These are phyloP conservation scores for Paracamarosporium sp. DNA, from an alignment of 2,329 filamentous ascomycete species.

Conservation along the genomic window DNA sequence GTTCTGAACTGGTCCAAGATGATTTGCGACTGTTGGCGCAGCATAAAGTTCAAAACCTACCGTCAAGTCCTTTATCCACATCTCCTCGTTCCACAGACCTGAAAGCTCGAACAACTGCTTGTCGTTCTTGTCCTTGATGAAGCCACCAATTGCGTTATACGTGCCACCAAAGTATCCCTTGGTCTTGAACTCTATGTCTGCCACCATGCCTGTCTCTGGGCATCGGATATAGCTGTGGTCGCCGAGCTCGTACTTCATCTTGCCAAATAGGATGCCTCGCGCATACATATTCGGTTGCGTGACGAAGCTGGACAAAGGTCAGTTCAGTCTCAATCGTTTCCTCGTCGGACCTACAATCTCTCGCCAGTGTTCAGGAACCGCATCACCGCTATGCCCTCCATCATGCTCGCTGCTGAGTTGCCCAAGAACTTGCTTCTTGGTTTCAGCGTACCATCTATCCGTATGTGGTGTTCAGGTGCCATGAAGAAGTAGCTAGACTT, in stretches of 20 bases:
- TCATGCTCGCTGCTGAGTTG: constrained; percentile 96
- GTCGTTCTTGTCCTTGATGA: constrained; percentile 85
- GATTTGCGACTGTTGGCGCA: not conserved
- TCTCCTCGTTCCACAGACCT: constrained; percentile 92
- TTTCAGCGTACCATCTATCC: constrained; percentile 94
- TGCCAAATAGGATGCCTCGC: constrained; percentile 93
- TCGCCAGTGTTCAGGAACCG: constrained; percentile 85
- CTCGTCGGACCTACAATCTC: constrained; percentile 73
- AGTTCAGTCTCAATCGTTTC: constrained; percentile 5
- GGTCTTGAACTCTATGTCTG: constrained; percentile 97
- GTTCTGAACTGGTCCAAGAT: not conserved
- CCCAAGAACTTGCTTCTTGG: constrained; percentile 94
- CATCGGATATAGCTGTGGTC: constrained; percentile 94
- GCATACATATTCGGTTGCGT: constrained; percentile 99
- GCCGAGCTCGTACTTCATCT: constrained; percentile 99
- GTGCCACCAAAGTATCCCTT: constrained; percentile 97
- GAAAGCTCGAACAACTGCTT: constrained; percentile 88
- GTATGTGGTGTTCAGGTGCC: constrained; percentile 90
- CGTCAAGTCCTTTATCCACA: constrained; percentile 84
- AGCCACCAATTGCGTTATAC: constrained; percentile 94
- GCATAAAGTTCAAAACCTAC: constrained; percentile 54
- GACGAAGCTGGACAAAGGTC: constrained; percentile 68
- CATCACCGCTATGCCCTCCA: constrained; percentile 94
- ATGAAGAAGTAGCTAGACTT: constrained; percentile 99
- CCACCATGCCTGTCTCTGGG: constrained; percentile 83